Conservation (phyloP, 495 filamentous ascomycete genomes). For the Cairneyella variabilis region DNA sequence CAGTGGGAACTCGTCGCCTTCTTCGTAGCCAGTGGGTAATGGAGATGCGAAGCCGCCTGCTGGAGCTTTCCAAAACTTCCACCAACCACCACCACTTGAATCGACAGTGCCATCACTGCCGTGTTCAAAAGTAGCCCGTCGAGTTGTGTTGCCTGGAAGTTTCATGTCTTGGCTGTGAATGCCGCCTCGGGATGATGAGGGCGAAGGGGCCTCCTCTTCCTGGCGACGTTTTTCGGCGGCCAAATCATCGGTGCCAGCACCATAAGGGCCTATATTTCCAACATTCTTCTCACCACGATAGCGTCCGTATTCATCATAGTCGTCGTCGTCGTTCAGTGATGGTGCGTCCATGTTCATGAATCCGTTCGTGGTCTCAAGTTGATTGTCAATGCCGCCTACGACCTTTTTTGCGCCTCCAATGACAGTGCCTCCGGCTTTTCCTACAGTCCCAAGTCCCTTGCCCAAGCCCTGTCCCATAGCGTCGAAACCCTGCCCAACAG, state of each 20-base stretch:
- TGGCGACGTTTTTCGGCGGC: constrained; percentile 9
- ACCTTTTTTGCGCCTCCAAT: constrained; percentile 47
- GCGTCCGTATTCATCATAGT: constrained; percentile 20
- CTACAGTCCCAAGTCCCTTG: constrained; percentile 51
- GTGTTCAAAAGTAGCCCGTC: constrained; percentile 1
- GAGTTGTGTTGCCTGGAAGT: constrained; percentile 20
- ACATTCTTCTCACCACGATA: constrained; percentile 9
- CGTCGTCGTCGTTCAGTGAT: constrained; percentile 11
- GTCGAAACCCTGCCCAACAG: constrained; percentile 32
- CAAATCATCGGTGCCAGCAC: constrained; percentile 5
- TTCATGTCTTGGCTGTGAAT: not conserved
- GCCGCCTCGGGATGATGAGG: not conserved
- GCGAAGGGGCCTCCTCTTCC: constrained; percentile 3
- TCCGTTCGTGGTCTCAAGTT: constrained; percentile 52
- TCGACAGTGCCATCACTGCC: constrained; percentile 16
- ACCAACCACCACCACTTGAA: constrained; percentile 33
- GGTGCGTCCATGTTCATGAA: constrained; percentile 37
- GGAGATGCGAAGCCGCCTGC: constrained; percentile 49
- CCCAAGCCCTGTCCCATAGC: constrained; percentile 36
- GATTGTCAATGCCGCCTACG: constrained; percentile 57
- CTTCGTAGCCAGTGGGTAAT: constrained; percentile 43
- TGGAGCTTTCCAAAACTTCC: constrained; percentile 52
- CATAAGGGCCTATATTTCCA: not conserved
- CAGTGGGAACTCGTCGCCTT: constrained; percentile 27
- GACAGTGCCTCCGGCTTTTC: constrained; percentile 59